These are phyloP conservation scores for Cynara cardunculus DNA, from an alignment of 129 eudicot genomes.

Conservation along the genomic window DNA sequence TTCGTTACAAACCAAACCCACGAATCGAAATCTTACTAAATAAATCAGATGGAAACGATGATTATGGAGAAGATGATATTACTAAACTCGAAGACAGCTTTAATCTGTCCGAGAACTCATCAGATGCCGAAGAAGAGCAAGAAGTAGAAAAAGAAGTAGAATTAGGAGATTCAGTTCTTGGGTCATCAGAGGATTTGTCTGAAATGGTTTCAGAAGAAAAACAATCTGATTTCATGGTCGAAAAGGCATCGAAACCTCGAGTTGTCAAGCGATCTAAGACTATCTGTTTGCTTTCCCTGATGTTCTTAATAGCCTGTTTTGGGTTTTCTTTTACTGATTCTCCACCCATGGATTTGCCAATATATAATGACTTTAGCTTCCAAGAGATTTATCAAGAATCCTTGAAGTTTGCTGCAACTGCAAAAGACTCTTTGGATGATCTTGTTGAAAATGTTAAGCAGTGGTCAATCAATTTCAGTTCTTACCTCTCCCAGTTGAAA, in stretches of 20 bases:
- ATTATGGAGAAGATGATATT: slow-evolving; percentile 33
- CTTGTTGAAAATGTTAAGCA: slow-evolving; percentile 29
- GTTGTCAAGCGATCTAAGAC: slow-evolving; percentile 31
- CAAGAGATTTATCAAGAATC: slow-evolving; percentile 40
- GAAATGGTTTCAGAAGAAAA: slow-evolving; percentile 27
- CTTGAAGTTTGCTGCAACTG: slow-evolving; percentile 30
- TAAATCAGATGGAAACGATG: slow-evolving; percentile 26
- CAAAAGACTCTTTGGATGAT: slow-evolving; percentile 36
- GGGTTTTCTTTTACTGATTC: slow-evolving; percentile 34
- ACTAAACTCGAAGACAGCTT: slow-evolving; percentile 43
- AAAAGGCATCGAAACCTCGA: slow-evolving; percentile 20
- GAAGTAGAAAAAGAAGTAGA: slow-evolving; percentile 4
- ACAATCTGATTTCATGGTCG: slow-evolving; percentile 20
- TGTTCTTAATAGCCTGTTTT: slow-evolving; percentile 44
- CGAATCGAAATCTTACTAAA: slow-evolving; percentile 41
- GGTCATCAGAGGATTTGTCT: slow-evolving; percentile 32
- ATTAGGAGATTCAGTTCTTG: slow-evolving; percentile 28
- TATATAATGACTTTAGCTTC: slow-evolving; percentile 26
- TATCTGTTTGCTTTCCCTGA: slow-evolving; percentile 34
- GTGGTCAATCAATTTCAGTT: slow-evolving; percentile 38
- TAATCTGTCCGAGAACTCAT: slow-evolving; percentile 42
- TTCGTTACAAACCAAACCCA: slow-evolving; percentile 74
- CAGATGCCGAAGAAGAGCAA: slow-evolving; percentile 40
- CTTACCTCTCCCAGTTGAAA: slow-evolving; percentile 35
- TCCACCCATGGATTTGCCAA: slow-evolving; percentile 29